A percentile compares a stretch with the other conserved stretches of the same genome.
phyloP scores from a whole-genome alignment of 192 early-diverging fungal species.

The Linnemannia exigua region DNA sequence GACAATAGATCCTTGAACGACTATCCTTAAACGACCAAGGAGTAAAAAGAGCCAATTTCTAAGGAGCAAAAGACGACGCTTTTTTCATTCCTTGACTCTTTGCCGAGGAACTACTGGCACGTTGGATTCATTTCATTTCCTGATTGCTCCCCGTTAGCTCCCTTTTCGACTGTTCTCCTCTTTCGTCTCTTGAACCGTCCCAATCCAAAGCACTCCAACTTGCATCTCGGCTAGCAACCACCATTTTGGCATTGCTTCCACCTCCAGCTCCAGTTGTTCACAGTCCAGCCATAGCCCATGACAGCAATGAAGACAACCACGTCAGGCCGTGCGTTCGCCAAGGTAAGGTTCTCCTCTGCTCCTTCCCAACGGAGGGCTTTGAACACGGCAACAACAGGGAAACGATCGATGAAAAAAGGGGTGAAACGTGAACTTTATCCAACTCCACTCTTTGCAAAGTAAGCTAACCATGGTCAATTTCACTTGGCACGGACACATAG shows the following conservation, averaged over 20 bases:
- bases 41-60: neutral
- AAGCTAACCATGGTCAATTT: neutral
- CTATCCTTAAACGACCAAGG: neutral
- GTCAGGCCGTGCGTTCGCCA: slow-evolving; percentile 48
- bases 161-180: neutral
- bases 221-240: neutral
- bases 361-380: too few species aligned
- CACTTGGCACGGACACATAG: slow-evolving; percentile 35
- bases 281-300: neutral
- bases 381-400: neutral
- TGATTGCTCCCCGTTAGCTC: too few species aligned
- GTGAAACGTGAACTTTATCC: neutral
- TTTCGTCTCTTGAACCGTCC: neutral
- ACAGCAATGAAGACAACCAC: slow-evolving; percentile 45
- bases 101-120: neutral
- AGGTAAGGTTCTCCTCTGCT: slow-evolving; percentile 27
- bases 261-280: neutral
- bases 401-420: neutral
- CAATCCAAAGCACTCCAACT: neutral
- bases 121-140: slow-evolving; percentile 1
- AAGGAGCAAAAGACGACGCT: neutral
- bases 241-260: neutral
- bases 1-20: neutral
- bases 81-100: neutral
- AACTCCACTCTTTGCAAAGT: neutral